These are phyloP conservation scores for Penicillium crystallinum DNA, from an alignment of 495 filamentous ascomycete species.

Conservation along the genomic window DNA sequence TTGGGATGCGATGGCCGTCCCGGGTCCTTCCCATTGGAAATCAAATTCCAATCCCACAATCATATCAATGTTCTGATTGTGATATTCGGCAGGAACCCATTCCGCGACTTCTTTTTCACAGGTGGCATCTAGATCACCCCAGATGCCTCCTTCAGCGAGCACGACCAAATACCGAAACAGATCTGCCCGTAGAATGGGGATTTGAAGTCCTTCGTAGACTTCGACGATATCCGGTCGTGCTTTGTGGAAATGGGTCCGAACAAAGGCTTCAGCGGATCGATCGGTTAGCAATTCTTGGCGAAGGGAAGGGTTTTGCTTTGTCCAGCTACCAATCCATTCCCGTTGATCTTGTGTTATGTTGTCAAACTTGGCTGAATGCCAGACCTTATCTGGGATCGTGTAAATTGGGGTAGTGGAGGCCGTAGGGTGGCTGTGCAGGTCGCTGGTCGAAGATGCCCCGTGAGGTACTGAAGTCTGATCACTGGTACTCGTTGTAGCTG, in stretches of 20 bases:
- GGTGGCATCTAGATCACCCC: constrained; percentile 55
- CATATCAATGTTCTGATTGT: constrained; percentile 26
- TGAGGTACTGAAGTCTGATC: neutral
- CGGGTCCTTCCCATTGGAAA: constrained; percentile 26
- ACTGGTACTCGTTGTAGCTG: neutral
- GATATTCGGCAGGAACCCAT: constrained; percentile 50
- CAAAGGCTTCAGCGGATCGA: constrained; percentile 19
- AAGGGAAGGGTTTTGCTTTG: constrained; percentile 17
- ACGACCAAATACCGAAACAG: constrained; percentile 55
- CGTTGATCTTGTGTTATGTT: constrained; percentile 18
- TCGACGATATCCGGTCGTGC: constrained; percentile 36
- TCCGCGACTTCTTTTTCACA: constrained; percentile 42
- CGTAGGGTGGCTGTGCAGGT: neutral
- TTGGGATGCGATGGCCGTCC: constrained; percentile 28
- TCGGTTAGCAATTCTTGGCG: constrained; percentile 35
- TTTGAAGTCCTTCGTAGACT: constrained; percentile 34
- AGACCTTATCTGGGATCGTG: constrained; percentile 20
- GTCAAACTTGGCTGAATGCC: constrained; percentile 19
- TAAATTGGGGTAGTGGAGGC: neutral
- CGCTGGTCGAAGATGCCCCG: neutral
- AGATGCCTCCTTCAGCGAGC: constrained; percentile 53
- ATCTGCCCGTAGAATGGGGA: constrained; percentile 50
- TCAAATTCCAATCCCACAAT: constrained; percentile 45
- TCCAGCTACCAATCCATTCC: constrained; percentile 26
- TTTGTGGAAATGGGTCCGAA: constrained; percentile 24